phyloP scores from a whole-genome alignment of 73 alveolate species.

The Symbiodinium natans region DNA sequence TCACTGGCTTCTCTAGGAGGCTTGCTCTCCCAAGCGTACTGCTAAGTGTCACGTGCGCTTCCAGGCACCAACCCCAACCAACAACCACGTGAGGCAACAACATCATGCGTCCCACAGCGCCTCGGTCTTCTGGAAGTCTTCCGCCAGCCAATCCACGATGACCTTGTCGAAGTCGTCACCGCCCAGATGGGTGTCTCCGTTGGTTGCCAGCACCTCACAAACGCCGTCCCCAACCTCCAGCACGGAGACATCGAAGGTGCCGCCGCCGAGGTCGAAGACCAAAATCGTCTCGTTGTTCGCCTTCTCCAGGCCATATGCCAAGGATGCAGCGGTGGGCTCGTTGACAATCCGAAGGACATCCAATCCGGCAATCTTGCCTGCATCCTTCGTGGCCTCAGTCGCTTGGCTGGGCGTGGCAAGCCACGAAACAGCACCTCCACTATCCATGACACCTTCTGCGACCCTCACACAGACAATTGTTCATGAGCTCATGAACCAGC shows the following conservation, averaged over 20 bases:
- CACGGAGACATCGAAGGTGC: slow-evolving; percentile 98
- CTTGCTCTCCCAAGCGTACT: too few relatives aligned
- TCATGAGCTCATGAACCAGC: too few relatives aligned
- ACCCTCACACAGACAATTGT: neutral
- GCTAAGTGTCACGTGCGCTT: too few relatives aligned
- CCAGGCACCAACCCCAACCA: too few relatives aligned
- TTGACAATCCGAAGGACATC: slow-evolving; percentile 99
- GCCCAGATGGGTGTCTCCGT: slow-evolving; percentile 99
- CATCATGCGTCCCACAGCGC: neutral
- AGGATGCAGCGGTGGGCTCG: slow-evolving; percentile 99
- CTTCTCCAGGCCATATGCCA: slow-evolving; percentile 98
- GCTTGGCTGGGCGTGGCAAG: neutral
- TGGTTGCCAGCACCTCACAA: slow-evolving; percentile 98
- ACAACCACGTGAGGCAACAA: too few relatives aligned
- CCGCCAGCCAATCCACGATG: slow-evolving; percentile 98
- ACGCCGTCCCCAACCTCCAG: slow-evolving; percentile 98
- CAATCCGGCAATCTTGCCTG: slow-evolving; percentile 98
- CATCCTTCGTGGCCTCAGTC: slow-evolving; percentile 97
- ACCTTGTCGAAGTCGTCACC: slow-evolving; percentile 99
- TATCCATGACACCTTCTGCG: neutral
- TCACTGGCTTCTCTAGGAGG: too few relatives aligned
- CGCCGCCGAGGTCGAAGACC: slow-evolving; percentile 99
- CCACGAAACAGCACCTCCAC: neutral
- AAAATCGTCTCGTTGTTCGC: slow-evolving; percentile 98
- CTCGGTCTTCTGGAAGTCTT: slow-evolving; percentile 81